Percentiles rank a stretch among this genome's conserved stretches.
Conservation (phyloP, 1,284 basidiomycete genomes). For the Leccinum griseonigrum region DNA sequence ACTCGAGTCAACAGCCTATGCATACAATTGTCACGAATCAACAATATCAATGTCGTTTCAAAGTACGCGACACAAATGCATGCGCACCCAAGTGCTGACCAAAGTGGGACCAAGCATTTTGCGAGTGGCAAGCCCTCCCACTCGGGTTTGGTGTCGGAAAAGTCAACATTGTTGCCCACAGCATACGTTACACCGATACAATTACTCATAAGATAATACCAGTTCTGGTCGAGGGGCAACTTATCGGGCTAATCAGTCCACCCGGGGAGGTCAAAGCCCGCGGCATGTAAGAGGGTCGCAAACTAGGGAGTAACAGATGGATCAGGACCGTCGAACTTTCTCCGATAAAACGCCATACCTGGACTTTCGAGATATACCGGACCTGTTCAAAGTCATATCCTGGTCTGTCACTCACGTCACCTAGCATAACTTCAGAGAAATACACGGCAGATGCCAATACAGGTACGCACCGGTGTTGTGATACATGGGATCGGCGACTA, state of each 20-base stretch:
- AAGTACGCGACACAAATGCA: not conserved
- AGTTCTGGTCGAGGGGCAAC: not conserved
- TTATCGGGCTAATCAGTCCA: not conserved
- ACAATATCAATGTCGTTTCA: not conserved
- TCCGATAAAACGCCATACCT: constrained; percentile 44
- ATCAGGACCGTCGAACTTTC: not conserved
- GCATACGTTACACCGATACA: not conserved
- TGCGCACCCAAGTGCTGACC: not conserved
- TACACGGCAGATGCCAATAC: not conserved
- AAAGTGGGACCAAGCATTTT: not conserved
- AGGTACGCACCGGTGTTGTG: constrained; percentile 65
- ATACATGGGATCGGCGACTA: constrained; percentile 83
- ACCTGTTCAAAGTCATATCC: constrained; percentile 83
- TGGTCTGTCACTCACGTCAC: constrained; percentile 72
- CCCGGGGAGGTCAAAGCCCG: constrained; percentile 45
- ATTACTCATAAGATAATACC: not conserved
- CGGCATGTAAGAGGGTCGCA: constrained; percentile 49
- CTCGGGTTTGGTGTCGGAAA: not conserved
- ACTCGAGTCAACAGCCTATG: no score
- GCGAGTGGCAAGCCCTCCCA: not conserved
- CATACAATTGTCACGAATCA: not conserved
- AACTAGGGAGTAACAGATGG: constrained; percentile 35
- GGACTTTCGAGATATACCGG: constrained; percentile 79
- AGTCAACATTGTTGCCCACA: not conserved
- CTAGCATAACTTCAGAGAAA: constrained; percentile 30